A percentile compares a stretch with the other conserved stretches of the same genome.
Conservation (phyloP, 352 stramenopile genomes). For the Phytopythium sindhum region DNA sequence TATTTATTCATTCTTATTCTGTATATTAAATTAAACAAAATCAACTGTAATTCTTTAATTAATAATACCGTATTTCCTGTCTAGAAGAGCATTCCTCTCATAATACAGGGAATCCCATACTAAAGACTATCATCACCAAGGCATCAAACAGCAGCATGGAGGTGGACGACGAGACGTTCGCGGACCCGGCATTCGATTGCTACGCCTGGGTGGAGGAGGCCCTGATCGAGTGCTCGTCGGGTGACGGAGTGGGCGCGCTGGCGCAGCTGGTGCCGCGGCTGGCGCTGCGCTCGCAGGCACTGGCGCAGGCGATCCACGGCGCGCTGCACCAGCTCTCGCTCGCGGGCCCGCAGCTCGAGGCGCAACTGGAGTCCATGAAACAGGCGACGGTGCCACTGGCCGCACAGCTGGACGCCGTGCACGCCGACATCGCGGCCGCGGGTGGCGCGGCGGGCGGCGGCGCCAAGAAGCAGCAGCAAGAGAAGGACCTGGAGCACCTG, state of each 20-base stretch:
- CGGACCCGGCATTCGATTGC: slow-evolving; percentile 50
- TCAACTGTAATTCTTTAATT: no score
- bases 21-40: no score
- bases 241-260: slow-evolving; percentile 27
- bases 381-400: slow-evolving; percentile 34
- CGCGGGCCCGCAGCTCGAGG: slow-evolving; percentile 43
- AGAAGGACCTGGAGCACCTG: slow-evolving; percentile 46
- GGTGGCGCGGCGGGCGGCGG: slow-evolving; percentile 1
- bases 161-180: slow-evolving; percentile 39
- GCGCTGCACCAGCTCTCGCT: slow-evolving; percentile 62
- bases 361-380: slow-evolving; percentile 49
- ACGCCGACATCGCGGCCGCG: slow-evolving; percentile 20
- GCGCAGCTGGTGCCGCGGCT: slow-evolving; percentile 51
- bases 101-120: no score
- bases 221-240: slow-evolving; percentile 26
- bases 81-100: slow-evolving; percentile 1
- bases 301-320: slow-evolving; percentile 49
- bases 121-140: no score
- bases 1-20: no score
- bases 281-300: slow-evolving; percentile 52
- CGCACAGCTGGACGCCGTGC: slow-evolving; percentile 37
- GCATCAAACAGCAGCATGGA: slow-evolving; percentile 23
- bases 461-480: slow-evolving; percentile 7
- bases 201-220: slow-evolving; percentile 73
- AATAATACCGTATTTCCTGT: not conserved